Conservation (phyloP, 2,329 filamentous ascomycete species). For the Aspergillus costaricaensis region DNA sequence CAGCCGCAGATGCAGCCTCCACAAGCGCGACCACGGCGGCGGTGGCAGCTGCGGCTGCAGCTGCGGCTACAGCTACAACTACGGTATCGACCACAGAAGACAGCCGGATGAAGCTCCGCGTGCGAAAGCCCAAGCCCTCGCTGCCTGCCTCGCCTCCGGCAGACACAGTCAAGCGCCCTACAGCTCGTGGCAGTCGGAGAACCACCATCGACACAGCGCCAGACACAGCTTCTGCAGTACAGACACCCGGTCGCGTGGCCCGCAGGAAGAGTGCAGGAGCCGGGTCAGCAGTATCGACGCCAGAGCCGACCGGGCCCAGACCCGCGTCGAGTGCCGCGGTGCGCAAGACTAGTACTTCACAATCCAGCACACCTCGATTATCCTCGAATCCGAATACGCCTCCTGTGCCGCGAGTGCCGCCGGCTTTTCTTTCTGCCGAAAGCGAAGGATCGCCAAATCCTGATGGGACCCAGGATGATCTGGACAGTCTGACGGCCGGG, state of each 20-base stretch:
- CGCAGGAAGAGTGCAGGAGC: constrained; percentile 34
- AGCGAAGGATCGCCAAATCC: background rate
- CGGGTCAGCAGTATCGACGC: background rate
- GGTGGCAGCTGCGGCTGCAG: constrained; percentile 40
- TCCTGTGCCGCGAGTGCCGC: constrained; percentile 46
- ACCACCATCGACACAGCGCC: constrained; percentile 61
- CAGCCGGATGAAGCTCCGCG: constrained; percentile 72
- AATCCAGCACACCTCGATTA: constrained; percentile 42
- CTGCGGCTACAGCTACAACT: constrained; percentile 10
- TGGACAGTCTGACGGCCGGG: constrained; percentile 55
- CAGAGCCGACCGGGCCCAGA: constrained; percentile 13
- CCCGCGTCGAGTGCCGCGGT: constrained; percentile 41
- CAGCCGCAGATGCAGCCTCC: constrained; percentile 25
- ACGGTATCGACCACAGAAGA: constrained; percentile 39
- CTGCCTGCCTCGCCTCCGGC: constrained; percentile 54
- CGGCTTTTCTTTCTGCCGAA: constrained; percentile 29
- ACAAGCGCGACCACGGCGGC: constrained; percentile 38
- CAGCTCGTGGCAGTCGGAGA: constrained; percentile 55
- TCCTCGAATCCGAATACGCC: constrained; percentile 42
- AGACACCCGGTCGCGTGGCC: constrained; percentile 25
- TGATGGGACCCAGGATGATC: constrained; percentile 31
- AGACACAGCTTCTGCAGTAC: constrained; percentile 38
- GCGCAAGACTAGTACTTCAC: constrained; percentile 63
- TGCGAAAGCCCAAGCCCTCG: constrained; percentile 60
- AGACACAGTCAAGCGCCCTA: constrained; percentile 55